Base-by-base conservation (phyloP, 768 basidiomycete genomes). In the Hygrophoropsis aurantiaca region DNA sequence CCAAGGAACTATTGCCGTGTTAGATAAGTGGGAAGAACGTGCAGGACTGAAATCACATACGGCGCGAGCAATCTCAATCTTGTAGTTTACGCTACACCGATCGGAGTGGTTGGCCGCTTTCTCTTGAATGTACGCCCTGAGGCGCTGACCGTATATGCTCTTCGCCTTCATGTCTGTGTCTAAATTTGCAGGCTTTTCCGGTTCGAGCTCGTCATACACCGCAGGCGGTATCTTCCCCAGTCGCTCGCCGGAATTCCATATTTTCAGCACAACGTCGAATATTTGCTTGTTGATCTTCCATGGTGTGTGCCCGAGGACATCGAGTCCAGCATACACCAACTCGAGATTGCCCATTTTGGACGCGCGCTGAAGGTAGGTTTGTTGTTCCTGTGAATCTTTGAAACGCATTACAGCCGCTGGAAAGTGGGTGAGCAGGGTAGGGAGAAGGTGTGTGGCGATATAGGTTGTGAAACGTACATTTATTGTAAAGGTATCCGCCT, bases 51-150 rank as follows among this genome's bases (percentile, higher is more conserved):
- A 19, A 43, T 27, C 10, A 76, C 85, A 64, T 62, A 93, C 91
- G 42, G 94, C 85, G 42, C 89, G 79, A 8, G 93, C 94, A 58
- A 97, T 95, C 69, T 98, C 95, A 47, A 99, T 84, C 65, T 94
- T 95, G 67, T 97, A 97, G 64, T 97, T 98, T 39, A 94, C 84
- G 59, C 77, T 89, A 64, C 95, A 98, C 35, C 95, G 76, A 36
- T 94, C 90, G 3, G 90, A 90, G 64, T 97, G 94, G 55, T 90
- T 91, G 59, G 82, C 86, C 16, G 85, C 84, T 66, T 84, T 89
- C 18, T 58, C 64, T 49, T 85, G 77, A 8, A 71, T 61, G 60
- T 79, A 80, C 23, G 60, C 54, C 60, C 79, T 84, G 53, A 85
- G 70, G 19, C 81, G 72, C 46, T 72, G 69, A 13, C 83, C 57